phyloP scores from a whole-genome alignment of 768 basidiomycete genomes.

The Astraeus odoratus region DNA sequence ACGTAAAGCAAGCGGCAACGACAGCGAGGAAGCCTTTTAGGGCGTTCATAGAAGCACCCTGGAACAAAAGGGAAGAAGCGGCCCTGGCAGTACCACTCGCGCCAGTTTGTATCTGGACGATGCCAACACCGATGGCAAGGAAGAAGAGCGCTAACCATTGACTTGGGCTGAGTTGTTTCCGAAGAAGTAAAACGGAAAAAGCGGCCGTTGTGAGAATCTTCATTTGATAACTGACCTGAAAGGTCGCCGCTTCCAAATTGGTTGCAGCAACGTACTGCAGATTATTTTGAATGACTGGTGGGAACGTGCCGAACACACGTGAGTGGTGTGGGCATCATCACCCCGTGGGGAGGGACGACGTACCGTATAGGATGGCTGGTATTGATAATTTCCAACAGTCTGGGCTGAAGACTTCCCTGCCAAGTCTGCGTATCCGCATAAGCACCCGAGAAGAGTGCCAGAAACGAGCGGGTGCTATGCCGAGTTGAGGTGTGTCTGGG shows the following conservation, averaged over 20 bases:
- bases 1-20: constrained; percentile 86
- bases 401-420: constrained; percentile 68
- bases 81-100: constrained; percentile 17
- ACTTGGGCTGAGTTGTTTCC: constrained; percentile 59
- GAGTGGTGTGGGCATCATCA: neutral
- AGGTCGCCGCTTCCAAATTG: constrained; percentile 91
- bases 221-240: constrained; percentile 97
- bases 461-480: constrained; percentile 27
- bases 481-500: constrained; percentile 25
- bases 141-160: constrained; percentile 86
- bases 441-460: constrained; percentile 31
- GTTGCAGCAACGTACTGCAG: constrained; percentile 92
- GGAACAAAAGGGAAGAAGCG: constrained; percentile 24
- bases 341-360: constrained; percentile 9
- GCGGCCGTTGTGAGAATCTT: constrained; percentile 92
- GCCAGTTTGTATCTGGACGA: constrained; percentile 75
- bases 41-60: constrained; percentile 62
- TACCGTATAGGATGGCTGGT: constrained; percentile 89
- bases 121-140: constrained; percentile 82
- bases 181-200: constrained; percentile 77
- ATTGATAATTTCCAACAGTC: constrained; percentile 99
- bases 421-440: constrained; percentile 49
- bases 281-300: constrained; percentile 86
- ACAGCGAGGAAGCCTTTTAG: constrained; percentile 88
- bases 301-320: too few relatives aligned